Conservation (phyloP, 2,329 filamentous ascomycete species). For the Cladosporium cucumerinum region DNA sequence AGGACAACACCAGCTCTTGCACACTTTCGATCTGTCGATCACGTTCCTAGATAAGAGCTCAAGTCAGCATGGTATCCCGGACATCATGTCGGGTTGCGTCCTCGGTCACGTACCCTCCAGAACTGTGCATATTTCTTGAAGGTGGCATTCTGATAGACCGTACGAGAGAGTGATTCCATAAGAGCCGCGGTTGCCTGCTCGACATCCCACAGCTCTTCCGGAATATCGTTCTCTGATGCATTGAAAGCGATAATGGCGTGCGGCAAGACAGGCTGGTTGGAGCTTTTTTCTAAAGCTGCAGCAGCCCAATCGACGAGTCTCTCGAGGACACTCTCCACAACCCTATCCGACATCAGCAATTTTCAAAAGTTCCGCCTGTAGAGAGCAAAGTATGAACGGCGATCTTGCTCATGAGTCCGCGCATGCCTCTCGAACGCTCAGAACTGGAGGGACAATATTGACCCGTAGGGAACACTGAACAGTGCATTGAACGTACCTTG, state of each 20-base stretch:
- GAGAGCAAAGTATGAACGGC: too few species aligned
- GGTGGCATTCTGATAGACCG: conserved; percentile 34
- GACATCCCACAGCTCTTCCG: conserved; percentile 45
- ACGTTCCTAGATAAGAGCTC: conserved; percentile 21
- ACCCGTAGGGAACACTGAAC: background rate
- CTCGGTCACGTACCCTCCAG: conserved; percentile 36
- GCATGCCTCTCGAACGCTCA: background rate
- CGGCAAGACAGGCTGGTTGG: conserved; percentile 52
- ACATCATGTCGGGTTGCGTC: background rate
- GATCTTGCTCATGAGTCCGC: too few species aligned
- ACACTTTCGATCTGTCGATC: conserved; percentile 22
- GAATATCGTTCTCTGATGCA: conserved; percentile 39
- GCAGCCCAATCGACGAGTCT: conserved; percentile 48
- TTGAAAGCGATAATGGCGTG: conserved; percentile 54
- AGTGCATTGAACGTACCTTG: conserved; percentile 25
- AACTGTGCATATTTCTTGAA: conserved; percentile 38
- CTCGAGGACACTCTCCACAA: conserved; percentile 43
- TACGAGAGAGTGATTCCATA: conserved; percentile 35
- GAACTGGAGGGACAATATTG: background rate
- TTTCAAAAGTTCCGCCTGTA: too few species aligned
- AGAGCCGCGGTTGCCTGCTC: conserved; percentile 40
- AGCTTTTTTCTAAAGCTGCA: conserved; percentile 48
- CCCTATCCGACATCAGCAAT: conserved; percentile 27
- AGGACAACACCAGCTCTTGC: conserved; percentile 44
- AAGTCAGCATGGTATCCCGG: conserved; percentile 28